Conservation (phyloP, 257 asterid species). For the Solanum tarijense region DNA sequence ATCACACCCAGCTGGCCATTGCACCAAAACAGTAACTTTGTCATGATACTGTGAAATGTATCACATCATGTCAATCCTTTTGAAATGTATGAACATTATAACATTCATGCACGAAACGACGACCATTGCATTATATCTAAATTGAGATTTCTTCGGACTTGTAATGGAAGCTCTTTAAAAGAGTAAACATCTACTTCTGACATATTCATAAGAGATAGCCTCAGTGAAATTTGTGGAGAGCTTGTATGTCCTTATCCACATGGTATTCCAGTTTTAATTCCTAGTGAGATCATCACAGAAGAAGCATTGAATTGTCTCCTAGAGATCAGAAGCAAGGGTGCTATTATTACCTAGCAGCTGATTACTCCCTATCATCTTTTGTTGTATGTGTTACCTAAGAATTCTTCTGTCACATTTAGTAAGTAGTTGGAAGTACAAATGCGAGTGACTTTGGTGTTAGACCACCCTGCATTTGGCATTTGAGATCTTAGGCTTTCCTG, state of each 20-base stretch:
- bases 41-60: background rate
- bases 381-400: background rate
- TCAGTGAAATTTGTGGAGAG: constrained; percentile 65
- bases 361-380: constrained; percentile 30
- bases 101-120: too few species aligned
- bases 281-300: constrained; percentile 53
- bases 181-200: too few species aligned
- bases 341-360: constrained; percentile 52
- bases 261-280: constrained; percentile 35
- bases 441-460: background rate
- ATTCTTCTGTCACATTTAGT: background rate
- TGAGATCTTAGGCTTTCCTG: too few species aligned
- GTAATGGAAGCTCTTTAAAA: too few species aligned
- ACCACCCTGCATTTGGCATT: background rate
- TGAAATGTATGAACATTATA: too few species aligned
- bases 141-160: too few species aligned
- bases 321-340: constrained; percentile 39
- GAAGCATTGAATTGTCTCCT: constrained; percentile 35
- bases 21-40: background rate
- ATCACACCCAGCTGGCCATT: too few species aligned
- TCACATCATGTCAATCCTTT: background rate
- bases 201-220: constrained; percentile 20
- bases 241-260: constrained; percentile 55
- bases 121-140: too few species aligned
- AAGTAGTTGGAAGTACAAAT: background rate